Evolutionary conservation across 441 rosid genomes (phyloP).

Genomic region (Rhodomyrtus psidioides): DNA sequence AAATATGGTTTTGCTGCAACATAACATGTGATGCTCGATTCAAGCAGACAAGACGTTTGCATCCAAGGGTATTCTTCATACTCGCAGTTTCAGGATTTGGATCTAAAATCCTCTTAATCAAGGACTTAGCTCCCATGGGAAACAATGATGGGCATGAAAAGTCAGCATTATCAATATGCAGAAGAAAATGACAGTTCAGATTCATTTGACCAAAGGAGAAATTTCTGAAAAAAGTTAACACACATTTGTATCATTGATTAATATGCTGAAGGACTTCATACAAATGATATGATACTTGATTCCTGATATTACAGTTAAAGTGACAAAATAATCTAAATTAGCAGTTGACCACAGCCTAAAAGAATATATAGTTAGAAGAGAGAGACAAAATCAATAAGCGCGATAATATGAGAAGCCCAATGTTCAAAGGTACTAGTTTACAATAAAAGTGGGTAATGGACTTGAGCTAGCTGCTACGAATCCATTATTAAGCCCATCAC

Average conservation of each 20-base stretch:
- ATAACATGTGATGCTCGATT: background rate
- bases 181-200: background rate
- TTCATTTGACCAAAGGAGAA: background rate
- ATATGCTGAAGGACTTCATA: background rate
- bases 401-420: background rate
- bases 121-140: conserved; percentile 78
- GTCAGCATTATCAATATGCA: conserved; percentile 84
- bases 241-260: background rate
- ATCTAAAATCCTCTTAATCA: conserved; percentile 78
- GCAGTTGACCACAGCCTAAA: background rate
- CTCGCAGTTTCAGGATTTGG: conserved; percentile 91
- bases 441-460: background rate
- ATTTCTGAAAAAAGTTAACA: background rate
- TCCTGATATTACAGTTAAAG: background rate
- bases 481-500: too few species aligned
- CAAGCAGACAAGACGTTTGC: background rate
- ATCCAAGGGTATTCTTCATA: background rate
- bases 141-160: conserved; percentile 88
- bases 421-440: background rate
- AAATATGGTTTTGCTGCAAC: background rate
- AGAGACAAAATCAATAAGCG: background rate
- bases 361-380: background rate
- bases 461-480: background rate
- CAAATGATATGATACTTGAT: background rate
- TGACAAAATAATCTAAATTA: background rate